Conservation (phyloP, 2,329 filamentous ascomycete species). For the Torrubiellomyces zombiae region DNA sequence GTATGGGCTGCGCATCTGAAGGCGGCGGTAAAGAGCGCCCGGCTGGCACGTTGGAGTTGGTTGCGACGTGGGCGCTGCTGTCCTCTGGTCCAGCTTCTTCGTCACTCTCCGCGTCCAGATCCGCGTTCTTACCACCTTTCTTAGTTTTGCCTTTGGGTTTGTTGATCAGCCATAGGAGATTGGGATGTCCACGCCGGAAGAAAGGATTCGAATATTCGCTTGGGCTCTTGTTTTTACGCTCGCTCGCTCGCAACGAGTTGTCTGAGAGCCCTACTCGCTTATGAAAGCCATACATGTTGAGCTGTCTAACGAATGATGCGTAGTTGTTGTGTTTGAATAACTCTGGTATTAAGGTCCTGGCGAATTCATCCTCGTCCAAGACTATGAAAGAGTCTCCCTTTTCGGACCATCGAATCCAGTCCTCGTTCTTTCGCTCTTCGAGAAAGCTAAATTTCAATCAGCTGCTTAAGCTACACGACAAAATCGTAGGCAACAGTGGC, state of each 20-base stretch:
- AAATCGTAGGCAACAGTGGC: too few species aligned
- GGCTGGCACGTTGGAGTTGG: conserved; percentile 7
- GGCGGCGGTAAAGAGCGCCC: conserved; percentile 19
- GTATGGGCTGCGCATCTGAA: conserved; percentile 29
- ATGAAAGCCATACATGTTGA: conserved; percentile 98
- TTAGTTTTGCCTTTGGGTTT: conserved; percentile 63
- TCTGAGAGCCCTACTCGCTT: conserved; percentile 88
- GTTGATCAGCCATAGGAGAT: conserved; percentile 88
- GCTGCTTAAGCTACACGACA: too few species aligned
- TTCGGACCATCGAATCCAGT: conserved; percentile 92
- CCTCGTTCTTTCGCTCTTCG: conserved; percentile 81
- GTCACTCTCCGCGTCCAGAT: conserved; percentile 49
- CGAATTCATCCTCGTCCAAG: conserved; percentile 94
- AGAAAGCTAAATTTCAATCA: conserved; percentile 53
- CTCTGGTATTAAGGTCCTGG: conserved; percentile 89
- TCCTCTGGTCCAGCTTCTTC: conserved; percentile 29
- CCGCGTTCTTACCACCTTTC: conserved; percentile 47
- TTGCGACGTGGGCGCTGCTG: conserved; percentile 8
- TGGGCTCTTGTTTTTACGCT: conserved; percentile 92
- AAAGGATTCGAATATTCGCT: conserved; percentile 97
- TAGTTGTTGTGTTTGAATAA: conserved; percentile 99
- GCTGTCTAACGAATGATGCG: conserved; percentile 83
- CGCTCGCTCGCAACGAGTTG: conserved; percentile 93
- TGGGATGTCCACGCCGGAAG: conserved; percentile 83
- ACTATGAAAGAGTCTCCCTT: conserved; percentile 95